Evolutionary conservation across 129 eudicot species (phyloP), one percentile per base, ranked within the genome.

Genomic region (Escallonia herrerae): DNA sequence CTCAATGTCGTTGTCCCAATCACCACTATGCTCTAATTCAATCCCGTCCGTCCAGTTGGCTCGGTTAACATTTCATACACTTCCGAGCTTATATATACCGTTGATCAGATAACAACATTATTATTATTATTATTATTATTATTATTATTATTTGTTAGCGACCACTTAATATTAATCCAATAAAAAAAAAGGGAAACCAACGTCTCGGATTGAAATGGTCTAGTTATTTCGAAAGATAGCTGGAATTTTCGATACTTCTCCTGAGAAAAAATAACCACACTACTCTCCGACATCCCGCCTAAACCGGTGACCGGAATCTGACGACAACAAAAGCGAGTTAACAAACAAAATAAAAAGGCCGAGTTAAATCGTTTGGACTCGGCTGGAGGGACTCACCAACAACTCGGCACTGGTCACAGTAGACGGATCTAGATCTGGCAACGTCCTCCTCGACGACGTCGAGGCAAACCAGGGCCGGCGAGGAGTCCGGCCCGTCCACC

Each of bases 391-490:
- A 86, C 98, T 93, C 91, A 93, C 98, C 98, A 48, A 93, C 98
- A 64, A 93, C 98, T 74, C 98, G 95, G 86, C 98, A 93, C 85
- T 93, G 98, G 72, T 93, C 98, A 62, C 98, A 93, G 56, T 85
- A 93, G 48, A 88, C 80, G 45, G 95, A 85, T 72, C 95, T 93
- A 75, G 96, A 85, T 85, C 91, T 85, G 52, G 81, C 62, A 7
- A 88, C 98, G 48, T 85, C 95, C 70, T 93, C 98, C 70, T 93
- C 98, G 40, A 93, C 87, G 42, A 93, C 80, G 62, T 93, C 98
- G 12, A 93, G 82, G 37, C 83, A 73, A 12, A 91, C 91, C 8
- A 79, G 72, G n/a, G 85, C 62, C 52, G 72, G 80, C 37, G 66
- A 72, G 0, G 55, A 43, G 59, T 49, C 74, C 82, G 22, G 44